phyloP scores from a whole-genome alignment of 768 basidiomycete species.

The Botryobasidium botryosum region DNA sequence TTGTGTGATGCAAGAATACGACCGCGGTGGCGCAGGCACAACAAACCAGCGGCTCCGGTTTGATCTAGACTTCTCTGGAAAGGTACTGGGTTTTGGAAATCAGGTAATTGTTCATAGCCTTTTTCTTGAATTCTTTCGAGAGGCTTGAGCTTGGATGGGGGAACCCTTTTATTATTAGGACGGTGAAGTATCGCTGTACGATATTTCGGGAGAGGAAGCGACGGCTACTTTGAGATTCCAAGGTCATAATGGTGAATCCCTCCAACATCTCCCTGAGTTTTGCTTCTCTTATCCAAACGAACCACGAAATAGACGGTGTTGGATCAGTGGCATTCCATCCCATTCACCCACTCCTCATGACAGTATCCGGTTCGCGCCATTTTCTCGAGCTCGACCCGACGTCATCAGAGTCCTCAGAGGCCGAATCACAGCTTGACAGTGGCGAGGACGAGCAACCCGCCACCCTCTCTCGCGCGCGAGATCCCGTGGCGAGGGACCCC shows the following conservation, averaged over 20 bases:
- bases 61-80: conserved; percentile 54
- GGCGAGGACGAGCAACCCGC: too few species aligned
- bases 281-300: background rate
- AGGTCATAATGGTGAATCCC: conserved; percentile 39
- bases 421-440: too few species aligned
- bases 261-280: background rate
- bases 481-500: too few species aligned
- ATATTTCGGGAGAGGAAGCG: conserved; percentile 20
- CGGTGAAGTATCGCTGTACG: conserved; percentile 45
- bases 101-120: conserved; percentile 27
- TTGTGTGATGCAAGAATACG: conserved; percentile 27
- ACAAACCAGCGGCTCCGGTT: conserved; percentile 73
- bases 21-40: conserved; percentile 13
- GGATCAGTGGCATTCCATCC: conserved; percentile 66
- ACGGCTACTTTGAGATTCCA: conserved; percentile 25
- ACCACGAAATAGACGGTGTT: conserved; percentile 34
- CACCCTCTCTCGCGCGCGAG: too few species aligned
- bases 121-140: background rate
- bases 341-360: conserved; percentile 35
- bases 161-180: conserved; percentile 22
- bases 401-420: too few species aligned
- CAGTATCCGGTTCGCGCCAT: conserved; percentile 65
- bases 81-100: conserved; percentile 46
- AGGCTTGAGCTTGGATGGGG: background rate
- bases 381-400: too few species aligned